These are phyloP conservation scores for Emmonsiellopsis sp. DNA, from an alignment of 2,329 filamentous ascomycete genomes.

Conservation along the genomic window DNA sequence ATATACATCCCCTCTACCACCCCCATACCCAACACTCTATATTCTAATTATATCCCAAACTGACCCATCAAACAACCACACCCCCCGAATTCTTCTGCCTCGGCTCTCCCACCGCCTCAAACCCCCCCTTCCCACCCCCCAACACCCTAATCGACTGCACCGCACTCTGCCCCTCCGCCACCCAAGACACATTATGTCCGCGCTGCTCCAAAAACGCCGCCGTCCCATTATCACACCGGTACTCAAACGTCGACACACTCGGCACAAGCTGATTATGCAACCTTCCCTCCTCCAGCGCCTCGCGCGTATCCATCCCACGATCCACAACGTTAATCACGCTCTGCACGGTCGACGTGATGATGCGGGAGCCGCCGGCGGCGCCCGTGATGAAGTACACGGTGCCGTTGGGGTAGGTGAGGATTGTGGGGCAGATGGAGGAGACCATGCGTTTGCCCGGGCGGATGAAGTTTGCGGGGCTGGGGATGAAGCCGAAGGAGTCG, in stretches of 20 bases:
- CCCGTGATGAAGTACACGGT: conserved; percentile 61
- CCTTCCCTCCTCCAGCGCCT: conserved; percentile 57
- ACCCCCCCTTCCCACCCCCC: conserved; percentile 48
- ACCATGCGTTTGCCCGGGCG: conserved; percentile 71
- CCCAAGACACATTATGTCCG: conserved; percentile 65
- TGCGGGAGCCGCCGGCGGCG: conserved; percentile 71
- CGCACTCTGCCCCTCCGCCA: conserved; percentile 53
- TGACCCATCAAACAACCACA: conserved; percentile 36
- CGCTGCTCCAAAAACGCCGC: conserved; percentile 52
- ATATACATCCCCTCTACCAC: too few relatives aligned
- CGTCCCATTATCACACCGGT: conserved; percentile 54
- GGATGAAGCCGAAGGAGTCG: conserved; percentile 80
- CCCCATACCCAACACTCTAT: too few relatives aligned
- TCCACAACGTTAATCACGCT: conserved; percentile 65
- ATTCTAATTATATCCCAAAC: too few relatives aligned
- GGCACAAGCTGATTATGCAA: conserved; percentile 78
- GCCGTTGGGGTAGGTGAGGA: conserved; percentile 58
- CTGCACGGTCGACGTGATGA: conserved; percentile 71
- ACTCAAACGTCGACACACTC: conserved; percentile 59
- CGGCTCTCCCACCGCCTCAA: conserved; percentile 70
- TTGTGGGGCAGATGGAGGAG: conserved; percentile 71
- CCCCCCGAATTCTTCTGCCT: conserved; percentile 64
- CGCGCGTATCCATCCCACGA: conserved; percentile 46
- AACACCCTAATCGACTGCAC: conserved; percentile 60
- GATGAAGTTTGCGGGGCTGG: conserved; percentile 72